Conservation (phyloP, 1,139 yeast genomes). For the Debaryomyces singareniensis region DNA sequence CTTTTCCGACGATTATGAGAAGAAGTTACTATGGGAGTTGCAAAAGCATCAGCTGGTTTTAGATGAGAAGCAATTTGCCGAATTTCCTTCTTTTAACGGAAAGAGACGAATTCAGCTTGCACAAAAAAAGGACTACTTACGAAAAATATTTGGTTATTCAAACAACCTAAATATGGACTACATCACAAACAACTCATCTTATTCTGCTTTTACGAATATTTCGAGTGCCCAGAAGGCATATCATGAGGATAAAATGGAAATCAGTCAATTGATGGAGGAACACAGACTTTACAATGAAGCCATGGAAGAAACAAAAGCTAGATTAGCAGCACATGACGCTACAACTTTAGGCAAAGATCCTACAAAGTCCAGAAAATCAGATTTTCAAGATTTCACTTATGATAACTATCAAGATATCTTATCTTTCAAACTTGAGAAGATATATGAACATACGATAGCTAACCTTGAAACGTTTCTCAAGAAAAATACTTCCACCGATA, state of each 20-base stretch:
- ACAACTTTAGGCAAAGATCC: slow-evolving; percentile 5
- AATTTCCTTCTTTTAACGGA: slow-evolving; percentile 27
- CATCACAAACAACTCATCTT: slow-evolving; percentile 37
- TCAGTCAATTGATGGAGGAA: slow-evolving; percentile 25
- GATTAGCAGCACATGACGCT: slow-evolving; percentile 5
- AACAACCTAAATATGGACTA: slow-evolving; percentile 36
- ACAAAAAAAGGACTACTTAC: slow-evolving; percentile 36
- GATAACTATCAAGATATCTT: slow-evolving; percentile 22
- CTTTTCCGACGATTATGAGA: slow-evolving; percentile 22
- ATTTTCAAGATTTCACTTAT: slow-evolving; percentile 18
- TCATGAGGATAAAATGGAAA: slow-evolving; percentile 40
- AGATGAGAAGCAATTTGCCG: slow-evolving; percentile 30
- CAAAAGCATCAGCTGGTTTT: slow-evolving; percentile 25
- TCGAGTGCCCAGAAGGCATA: slow-evolving; percentile 34
- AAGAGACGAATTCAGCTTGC: slow-evolving; percentile 36
- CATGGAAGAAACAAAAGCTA: slow-evolving; percentile 18
- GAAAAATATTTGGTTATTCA: slow-evolving; percentile 33
- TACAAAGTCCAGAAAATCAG: slow-evolving; percentile 4
- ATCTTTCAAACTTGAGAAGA: slow-evolving; percentile 15
- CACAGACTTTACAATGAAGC: slow-evolving; percentile 25
- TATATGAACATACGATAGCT: slow-evolving; percentile 13
- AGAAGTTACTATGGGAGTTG: slow-evolving; percentile 23
- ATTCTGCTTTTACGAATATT: slow-evolving; percentile 32
- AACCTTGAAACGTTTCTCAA: slow-evolving; percentile 4
- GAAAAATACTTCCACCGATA: slow-evolving; percentile 11